Evolutionary conservation across 495 filamentous ascomycete genomes (phyloP), one percentile per base, ranked within the genome.

Genomic region (Annulohypoxylon stygium): DNA sequence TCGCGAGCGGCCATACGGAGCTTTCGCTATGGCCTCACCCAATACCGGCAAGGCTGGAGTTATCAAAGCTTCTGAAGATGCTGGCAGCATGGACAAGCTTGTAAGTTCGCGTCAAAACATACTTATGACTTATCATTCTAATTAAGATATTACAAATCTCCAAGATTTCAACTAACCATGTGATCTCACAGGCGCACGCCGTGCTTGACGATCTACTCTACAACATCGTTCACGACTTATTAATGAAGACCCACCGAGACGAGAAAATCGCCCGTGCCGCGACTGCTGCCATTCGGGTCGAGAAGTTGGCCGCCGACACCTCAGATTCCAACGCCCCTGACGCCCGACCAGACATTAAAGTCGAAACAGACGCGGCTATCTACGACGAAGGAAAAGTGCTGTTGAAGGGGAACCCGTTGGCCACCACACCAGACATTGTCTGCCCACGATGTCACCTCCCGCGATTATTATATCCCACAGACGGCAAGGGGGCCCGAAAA

Each of bases 321-420:
- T 81, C 79, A 26, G 84, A 86, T 37, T 76, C 79, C 30, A 79
- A 82, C 5, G 78, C 78, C 7, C 71, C 80, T 18, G 84, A 84
- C 55, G 68, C 79, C 26, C 80, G 77, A 41, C 84, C 84, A 71
- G 82, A 86, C 48, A 78, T 84, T 34, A 83, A 88, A 48, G 84
- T 93, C 61, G 90, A 93, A 70, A 93, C 91, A 1, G 87, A 91
- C 1, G 91, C 87, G 2, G 93, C 92, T 18, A 84, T 89, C 45
- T 93, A 90, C 81, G 89, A 94, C 59, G 88, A 91, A 68, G 91
- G 92, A 26, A 89, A 88, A 75, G 90, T 93, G 3, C 83, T 84
- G 37, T 83, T 95, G 50, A 93, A 91, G 74, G 92, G 91, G 18
- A 94, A 94, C 72, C 92, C 93, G 0, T 81, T 95, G 36, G 86